Base-by-base conservation (phyloP, 306 rosid species). In the Medicago arabica region DNA sequence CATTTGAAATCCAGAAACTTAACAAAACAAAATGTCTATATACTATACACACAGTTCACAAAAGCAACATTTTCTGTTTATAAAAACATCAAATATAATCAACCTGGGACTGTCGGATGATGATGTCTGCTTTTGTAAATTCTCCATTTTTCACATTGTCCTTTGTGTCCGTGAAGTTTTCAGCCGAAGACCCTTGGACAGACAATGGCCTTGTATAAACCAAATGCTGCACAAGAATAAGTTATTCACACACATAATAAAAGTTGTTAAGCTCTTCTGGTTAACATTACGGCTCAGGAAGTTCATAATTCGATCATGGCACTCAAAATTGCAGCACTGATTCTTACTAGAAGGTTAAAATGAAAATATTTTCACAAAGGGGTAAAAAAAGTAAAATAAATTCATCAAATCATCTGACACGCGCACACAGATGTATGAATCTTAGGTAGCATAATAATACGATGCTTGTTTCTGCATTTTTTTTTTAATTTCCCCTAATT, bases 71-170 rank as follows among this genome's bases (percentile, higher is more conserved):
- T 68, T 64, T 47, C n/a, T 25, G 59, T 39, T 76, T 53, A 23
- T 28, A 73, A 62, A 62, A 80, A 18, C 7, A 61, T 15, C 28
- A 68, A 49, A 72, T 8, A 36, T 28, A 50, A 31, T 25, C 51
- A 49, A 90, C 97, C 96, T 92, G 87, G 65, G 96, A 87, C 44
- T 58, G 72, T 50, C 40, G 82, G 72, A 90, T n/a, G 75, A 92
- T 75, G 69, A 86, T 75, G 60, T 90, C 87, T 28, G 88, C 96
- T 46, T 86, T 89, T 3, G 75, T 31, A 71, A 79, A 79, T 16
- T 88, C 92, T 79, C 61, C 92, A 65, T 74, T 85, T 76, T 84
- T 85, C 59, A 55, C 75, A 54, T 75, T 85, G 19, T 82, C 80
- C 74, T 71, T 67, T 15, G 46, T 54, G 62, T 70, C 82, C 6